These are phyloP conservation scores for Aspergillus nanangensis DNA, from an alignment of 495 filamentous ascomycete genomes.

Conservation along the genomic window DNA sequence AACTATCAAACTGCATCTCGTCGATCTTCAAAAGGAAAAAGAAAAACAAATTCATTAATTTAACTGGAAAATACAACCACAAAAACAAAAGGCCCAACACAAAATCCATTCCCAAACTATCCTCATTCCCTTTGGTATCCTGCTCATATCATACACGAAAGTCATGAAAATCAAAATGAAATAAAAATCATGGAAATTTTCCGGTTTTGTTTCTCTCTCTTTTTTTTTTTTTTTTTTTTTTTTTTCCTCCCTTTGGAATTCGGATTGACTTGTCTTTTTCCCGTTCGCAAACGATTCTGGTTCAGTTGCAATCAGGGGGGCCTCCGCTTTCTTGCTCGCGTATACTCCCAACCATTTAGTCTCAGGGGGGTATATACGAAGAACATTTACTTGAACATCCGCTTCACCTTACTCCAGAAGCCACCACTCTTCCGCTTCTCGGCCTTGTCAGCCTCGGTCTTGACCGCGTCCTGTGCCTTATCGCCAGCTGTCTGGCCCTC, in stretches of 20 bases:
- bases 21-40: no score
- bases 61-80: slow-evolving; percentile 1
- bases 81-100: slow-evolving; percentile 2
- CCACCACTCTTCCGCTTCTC: slow-evolving; percentile 24
- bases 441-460: slow-evolving; percentile 10
- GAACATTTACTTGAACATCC: slow-evolving; percentile 28
- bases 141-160: slow-evolving; percentile 8
- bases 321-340: no score
- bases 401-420: slow-evolving; percentile 25
- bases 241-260: background rate
- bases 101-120: background rate
- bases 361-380: no score
- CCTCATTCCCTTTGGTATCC: slow-evolving; percentile 3
- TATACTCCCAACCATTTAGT: no score
- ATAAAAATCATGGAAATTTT: slow-evolving; percentile 1
- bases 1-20: no score
- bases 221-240: slow-evolving; percentile 1
- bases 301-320: no score
- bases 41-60: no score
- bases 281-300: no score
- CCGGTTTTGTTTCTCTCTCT: slow-evolving; percentile 3
- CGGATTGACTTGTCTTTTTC: slow-evolving; percentile 8
- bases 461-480: slow-evolving; percentile 10
- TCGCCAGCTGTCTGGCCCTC: slow-evolving; percentile 10
- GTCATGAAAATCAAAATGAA: slow-evolving; percentile 10